Conservation (phyloP, 2,329 filamentous ascomycete species). For the Talaromyces sp. region DNA sequence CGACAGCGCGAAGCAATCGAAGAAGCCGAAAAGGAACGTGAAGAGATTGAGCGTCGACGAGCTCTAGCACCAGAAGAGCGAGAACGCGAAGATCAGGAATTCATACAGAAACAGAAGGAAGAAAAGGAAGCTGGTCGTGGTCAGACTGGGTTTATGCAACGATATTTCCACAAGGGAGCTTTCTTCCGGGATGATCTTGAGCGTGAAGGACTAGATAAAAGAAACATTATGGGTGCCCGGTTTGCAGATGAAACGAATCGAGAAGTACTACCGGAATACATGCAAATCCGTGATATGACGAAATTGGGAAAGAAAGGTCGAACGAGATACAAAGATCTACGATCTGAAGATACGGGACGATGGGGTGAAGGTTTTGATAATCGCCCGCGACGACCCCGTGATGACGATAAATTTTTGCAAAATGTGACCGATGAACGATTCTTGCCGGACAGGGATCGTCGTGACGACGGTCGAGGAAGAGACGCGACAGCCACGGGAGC, state of each 20-base stretch:
- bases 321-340: constrained; percentile 84
- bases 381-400: constrained; percentile 26
- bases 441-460: constrained; percentile 38
- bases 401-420: constrained; percentile 29
- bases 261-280: constrained; percentile 79
- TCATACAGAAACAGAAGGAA: constrained; percentile 71
- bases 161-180: constrained; percentile 94
- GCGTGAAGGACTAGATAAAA: constrained; percentile 69
- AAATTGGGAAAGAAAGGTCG: constrained; percentile 89
- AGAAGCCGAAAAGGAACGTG: constrained; percentile 75
- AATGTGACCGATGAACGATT: constrained; percentile 47
- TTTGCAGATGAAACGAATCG: constrained; percentile 85
- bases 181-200: constrained; percentile 85
- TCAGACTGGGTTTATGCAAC: constrained; percentile 87
- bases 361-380: constrained; percentile 57
- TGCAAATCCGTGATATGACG: constrained; percentile 91
- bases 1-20: constrained; percentile 83
- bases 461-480: constrained; percentile 30
- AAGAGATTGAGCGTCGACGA: constrained; percentile 81
- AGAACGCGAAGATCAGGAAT: constrained; percentile 76
- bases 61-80: constrained; percentile 86
- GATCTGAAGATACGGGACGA: constrained; percentile 81
- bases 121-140: constrained; percentile 71
- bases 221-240: constrained; percentile 80
- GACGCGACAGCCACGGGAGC: constrained; percentile 41